Conservation (phyloP, 1,284 basidiomycete species). For the Wolfiporia cocos region DNA sequence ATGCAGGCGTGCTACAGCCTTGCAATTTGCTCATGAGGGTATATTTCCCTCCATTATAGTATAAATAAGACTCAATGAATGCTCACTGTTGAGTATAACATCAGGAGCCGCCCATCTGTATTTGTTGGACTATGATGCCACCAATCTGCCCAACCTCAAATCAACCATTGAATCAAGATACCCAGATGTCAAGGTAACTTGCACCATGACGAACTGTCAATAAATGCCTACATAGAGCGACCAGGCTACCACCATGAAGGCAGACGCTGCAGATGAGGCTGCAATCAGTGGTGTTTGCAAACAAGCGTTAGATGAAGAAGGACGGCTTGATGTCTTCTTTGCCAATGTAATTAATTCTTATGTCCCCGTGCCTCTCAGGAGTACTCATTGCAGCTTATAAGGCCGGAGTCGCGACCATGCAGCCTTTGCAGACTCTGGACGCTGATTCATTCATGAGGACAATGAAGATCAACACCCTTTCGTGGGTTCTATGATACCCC, state of each 20-base stretch:
- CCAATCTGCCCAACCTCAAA: conserved; percentile 70
- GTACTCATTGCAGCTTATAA: conserved; percentile 20
- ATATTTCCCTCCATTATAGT: too few relatives aligned
- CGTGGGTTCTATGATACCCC: conserved; percentile 43
- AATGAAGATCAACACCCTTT: conserved; percentile 79
- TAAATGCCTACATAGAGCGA: too few relatives aligned
- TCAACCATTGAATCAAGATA: conserved; percentile 63
- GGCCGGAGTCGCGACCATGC: conserved; percentile 55
- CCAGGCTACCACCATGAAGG: conserved; percentile 68
- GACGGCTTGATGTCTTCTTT: conserved; percentile 88
- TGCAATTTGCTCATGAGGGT: conserved; percentile 80
- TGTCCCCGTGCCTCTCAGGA: neutral
- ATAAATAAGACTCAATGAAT: too few relatives aligned
- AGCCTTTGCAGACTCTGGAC: conserved; percentile 50
- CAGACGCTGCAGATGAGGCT: conserved; percentile 80
- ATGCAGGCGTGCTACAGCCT: conserved; percentile 66
- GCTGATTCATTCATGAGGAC: conserved; percentile 68
- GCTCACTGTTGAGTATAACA: too few relatives aligned
- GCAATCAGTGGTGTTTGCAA: conserved; percentile 68
- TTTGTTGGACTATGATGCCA: conserved; percentile 71
- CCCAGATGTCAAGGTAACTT: conserved; percentile 69
- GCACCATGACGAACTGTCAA: neutral
- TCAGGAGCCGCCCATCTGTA: conserved; percentile 85
- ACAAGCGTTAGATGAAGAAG: conserved; percentile 73
- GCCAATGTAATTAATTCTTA: conserved; percentile 64